Conservation (phyloP, 2,329 filamentous ascomycete genomes). For the Fusarium nygamai region DNA sequence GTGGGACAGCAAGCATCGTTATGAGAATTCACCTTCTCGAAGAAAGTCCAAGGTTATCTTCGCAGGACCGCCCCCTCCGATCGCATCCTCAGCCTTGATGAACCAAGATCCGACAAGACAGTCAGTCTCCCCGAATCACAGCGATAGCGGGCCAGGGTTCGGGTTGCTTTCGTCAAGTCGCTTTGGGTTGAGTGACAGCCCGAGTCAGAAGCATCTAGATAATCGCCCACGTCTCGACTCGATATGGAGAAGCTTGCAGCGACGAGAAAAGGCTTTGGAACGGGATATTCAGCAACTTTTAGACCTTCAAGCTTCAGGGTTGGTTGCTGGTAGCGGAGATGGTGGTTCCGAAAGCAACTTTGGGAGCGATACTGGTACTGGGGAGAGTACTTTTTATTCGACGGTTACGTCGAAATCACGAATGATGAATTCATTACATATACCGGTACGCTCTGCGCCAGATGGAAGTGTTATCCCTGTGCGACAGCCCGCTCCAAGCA, state of each 20-base stretch:
- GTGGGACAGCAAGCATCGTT: slow-evolving; percentile 42
- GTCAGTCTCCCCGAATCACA: slow-evolving; percentile 17
- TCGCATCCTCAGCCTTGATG: slow-evolving; percentile 55
- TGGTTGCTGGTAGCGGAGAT: slow-evolving; percentile 52
- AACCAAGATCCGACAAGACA: slow-evolving; percentile 16
- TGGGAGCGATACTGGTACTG: slow-evolving; percentile 52
- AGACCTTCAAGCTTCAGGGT: slow-evolving; percentile 59
- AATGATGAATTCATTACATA: slow-evolving; percentile 55
- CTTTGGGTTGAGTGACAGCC: slow-evolving; percentile 17
- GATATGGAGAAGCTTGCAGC: slow-evolving; percentile 58
- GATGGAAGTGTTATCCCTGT: slow-evolving; percentile 67
- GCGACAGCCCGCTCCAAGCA: slow-evolving; percentile 61
- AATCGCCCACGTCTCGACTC: slow-evolving; percentile 52
- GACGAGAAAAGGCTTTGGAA: slow-evolving; percentile 58
- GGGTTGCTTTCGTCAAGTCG: slow-evolving; percentile 30
- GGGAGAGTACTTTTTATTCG: slow-evolving; percentile 55
- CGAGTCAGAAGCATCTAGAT: slow-evolving; percentile 49
- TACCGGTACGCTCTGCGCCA: slow-evolving; percentile 49
- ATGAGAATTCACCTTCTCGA: slow-evolving; percentile 47
- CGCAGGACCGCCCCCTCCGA: slow-evolving; percentile 61
- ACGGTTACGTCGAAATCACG: slow-evolving; percentile 52
- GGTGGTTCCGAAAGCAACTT: slow-evolving; percentile 32
- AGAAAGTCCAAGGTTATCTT: slow-evolving; percentile 53
- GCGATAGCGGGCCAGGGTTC: slow-evolving; percentile 18
- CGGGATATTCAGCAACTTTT: slow-evolving; percentile 59